Base-by-base conservation (phyloP, 805 yeast genomes). In the Candida khao-thaluensis region DNA sequence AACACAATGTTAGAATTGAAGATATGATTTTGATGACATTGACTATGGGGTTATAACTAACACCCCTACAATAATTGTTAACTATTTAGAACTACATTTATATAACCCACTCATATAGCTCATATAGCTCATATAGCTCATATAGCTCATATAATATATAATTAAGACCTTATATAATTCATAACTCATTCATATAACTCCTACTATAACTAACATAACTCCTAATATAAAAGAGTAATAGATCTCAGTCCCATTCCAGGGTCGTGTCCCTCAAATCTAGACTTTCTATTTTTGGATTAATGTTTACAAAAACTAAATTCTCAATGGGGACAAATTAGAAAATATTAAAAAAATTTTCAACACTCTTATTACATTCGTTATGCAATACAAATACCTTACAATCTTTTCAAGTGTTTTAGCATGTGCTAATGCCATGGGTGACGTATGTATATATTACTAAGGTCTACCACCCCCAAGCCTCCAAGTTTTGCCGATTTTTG, bases 11-110 rank as follows among this genome's bases (percentile, higher is more conserved):
- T 0, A 66, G 84, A 42, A 69, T 82, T 1, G 95, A 86, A 52
- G 96, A 88, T 57, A 83, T 81, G 3, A 71, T 80, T 1, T 53
- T 82, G 60, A 77, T 84, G 7, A 73, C 81, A 0, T 57, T 83
- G 32, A 58, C 87, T 3, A 57, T 48, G 26, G n/a, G n/a, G n/a
- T n/a, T n/a, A n/a, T n/a, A n/a, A n/a, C n/a, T n/a, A n/a, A n/a
- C n/a, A n/a, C n/a, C n/a, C n/a, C n/a, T n/a, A n/a, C n/a, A n/a
- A n/a, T n/a, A n/a, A n/a, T n/a, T n/a, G n/a, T n/a, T n/a, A n/a
- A n/a, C n/a, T n/a, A n/a, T n/a, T n/a, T n/a, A n/a, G n/a, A n/a
- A n/a, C n/a, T n/a, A n/a, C n/a, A n/a, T n/a, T n/a, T n/a, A n/a
- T n/a, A n/a, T n/a, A n/a, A n/a, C n/a, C n/a, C n/a, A n/a, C n/a